A percentile compares a stretch with the other conserved stretches of the same genome.
These are phyloP conservation scores for Quercus phellos DNA, from an alignment of 331 rosid species.

Conservation along the genomic window DNA sequence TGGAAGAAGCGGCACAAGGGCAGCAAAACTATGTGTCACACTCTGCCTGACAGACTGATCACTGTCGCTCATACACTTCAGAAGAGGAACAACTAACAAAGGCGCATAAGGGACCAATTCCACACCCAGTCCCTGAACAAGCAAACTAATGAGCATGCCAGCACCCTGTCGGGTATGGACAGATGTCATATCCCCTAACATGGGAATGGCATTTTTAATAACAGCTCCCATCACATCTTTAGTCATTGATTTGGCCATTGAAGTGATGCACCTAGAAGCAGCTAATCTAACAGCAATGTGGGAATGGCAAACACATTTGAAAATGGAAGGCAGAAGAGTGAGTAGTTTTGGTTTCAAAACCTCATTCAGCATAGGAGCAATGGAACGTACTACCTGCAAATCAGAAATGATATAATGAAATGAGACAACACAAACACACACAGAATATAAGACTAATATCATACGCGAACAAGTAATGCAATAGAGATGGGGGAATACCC, in stretches of 20 bases:
- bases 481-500: not conserved
- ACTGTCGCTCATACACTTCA: slow-evolving; percentile 93
- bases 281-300: slow-evolving; percentile 97
- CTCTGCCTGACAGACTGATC: slow-evolving; percentile 95
- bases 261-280: slow-evolving; percentile 90
- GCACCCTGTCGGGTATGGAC: slow-evolving; percentile 95
- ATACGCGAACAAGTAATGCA: not conserved
- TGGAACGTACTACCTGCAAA: slow-evolving; percentile 81
- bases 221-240: slow-evolving; percentile 78
- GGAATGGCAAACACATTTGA: slow-evolving; percentile 68
- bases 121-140: slow-evolving; percentile 90
- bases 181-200: slow-evolving; percentile 80
- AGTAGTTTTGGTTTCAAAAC: slow-evolving; percentile 76
- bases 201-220: slow-evolving; percentile 75
- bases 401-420: not conserved
- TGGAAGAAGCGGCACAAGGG: slow-evolving; percentile 98
- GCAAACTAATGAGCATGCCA: slow-evolving; percentile 91
- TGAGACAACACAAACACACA: no score
- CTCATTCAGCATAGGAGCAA: slow-evolving; percentile 70
- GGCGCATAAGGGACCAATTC: slow-evolving; percentile 92
- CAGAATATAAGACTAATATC: not conserved
- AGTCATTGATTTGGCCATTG: slow-evolving; percentile 92
- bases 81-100: slow-evolving; percentile 90
- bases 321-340: slow-evolving; percentile 81
- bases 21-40: slow-evolving; percentile 99